Evolutionary conservation across 2,329 filamentous ascomycete genomes (phyloP).

Genomic region (Colletotrichum sp.): DNA sequence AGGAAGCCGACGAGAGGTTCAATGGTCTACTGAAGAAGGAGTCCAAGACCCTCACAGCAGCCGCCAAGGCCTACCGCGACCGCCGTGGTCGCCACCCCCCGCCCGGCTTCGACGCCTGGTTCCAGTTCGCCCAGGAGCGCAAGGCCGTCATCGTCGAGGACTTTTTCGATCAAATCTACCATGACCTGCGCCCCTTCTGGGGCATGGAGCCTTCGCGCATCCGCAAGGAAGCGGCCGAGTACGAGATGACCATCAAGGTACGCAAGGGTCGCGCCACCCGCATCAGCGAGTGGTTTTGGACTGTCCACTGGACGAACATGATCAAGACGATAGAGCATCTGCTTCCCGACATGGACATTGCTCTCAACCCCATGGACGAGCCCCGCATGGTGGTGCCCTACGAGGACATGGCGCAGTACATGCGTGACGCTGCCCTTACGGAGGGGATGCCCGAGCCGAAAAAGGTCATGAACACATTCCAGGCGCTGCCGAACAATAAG

Average conservation of each 20-base stretch:
- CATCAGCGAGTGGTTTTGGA: slow-evolving; percentile 63
- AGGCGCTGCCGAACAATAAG: slow-evolving; percentile 43
- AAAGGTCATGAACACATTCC: slow-evolving; percentile 49
- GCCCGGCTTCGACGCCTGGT: slow-evolving; percentile 54
- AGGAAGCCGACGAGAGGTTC: slow-evolving; percentile 41
- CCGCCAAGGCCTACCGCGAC: slow-evolving; percentile 50
- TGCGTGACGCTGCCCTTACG: slow-evolving; percentile 57
- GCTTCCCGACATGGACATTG: slow-evolving; percentile 71
- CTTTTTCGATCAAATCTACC: slow-evolving; percentile 59
- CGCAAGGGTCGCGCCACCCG: slow-evolving; percentile 57
- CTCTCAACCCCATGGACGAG: slow-evolving; percentile 72
- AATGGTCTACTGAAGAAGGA: slow-evolving; percentile 43
- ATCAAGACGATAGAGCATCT: slow-evolving; percentile 56
- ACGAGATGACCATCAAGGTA: slow-evolving; percentile 67
- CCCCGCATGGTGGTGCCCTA: slow-evolving; percentile 67
- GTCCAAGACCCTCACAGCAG: slow-evolving; percentile 45
- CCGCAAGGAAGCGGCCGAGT: slow-evolving; percentile 57
- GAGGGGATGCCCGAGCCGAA: slow-evolving; percentile 47
- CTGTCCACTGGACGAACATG: slow-evolving; percentile 59
- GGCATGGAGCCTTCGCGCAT: slow-evolving; percentile 52
- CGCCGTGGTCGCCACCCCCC: slow-evolving; percentile 54
- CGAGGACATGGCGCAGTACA: slow-evolving; percentile 62
- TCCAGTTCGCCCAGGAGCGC: slow-evolving; percentile 45
- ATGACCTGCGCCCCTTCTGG: slow-evolving; percentile 60
- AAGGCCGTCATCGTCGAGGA: slow-evolving; percentile 50